Evolutionary conservation across 2,329 filamentous ascomycete genomes (phyloP).

Genomic region (Fusarium avenaceum): DNA sequence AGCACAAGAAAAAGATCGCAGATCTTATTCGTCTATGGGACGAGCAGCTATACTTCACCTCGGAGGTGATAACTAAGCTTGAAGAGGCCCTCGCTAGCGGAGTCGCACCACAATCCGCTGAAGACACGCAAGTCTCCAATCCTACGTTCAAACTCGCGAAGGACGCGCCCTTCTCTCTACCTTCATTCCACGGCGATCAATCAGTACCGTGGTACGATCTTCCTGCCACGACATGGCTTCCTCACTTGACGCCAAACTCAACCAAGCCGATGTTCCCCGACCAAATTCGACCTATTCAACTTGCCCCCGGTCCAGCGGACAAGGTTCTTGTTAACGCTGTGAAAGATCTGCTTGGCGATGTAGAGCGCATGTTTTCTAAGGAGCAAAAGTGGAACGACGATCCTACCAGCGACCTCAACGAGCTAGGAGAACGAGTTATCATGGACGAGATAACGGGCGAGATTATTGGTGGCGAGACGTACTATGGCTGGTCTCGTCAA

Average conservation of each 20-base stretch:
- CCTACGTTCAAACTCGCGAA: constrained; percentile 61
- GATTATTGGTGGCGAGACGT: constrained; percentile 76
- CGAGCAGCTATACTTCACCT: constrained; percentile 72
- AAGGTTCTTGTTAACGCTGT: constrained; percentile 75
- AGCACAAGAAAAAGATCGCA: constrained; percentile 74
- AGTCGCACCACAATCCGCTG: constrained; percentile 42
- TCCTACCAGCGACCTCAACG: constrained; percentile 74
- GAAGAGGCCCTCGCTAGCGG: constrained; percentile 66
- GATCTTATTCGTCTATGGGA: constrained; percentile 78
- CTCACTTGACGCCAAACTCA: constrained; percentile 82
- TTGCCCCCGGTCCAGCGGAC: constrained; percentile 76
- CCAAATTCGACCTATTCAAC: constrained; percentile 78
- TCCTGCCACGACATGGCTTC: constrained; percentile 84
- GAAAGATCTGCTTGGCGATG: constrained; percentile 77
- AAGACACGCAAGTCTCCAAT: constrained; percentile 40
- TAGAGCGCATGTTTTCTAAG: constrained; percentile 75
- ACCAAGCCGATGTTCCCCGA: constrained; percentile 79
- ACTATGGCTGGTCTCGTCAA: constrained; percentile 87
- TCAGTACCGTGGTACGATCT: constrained; percentile 83
- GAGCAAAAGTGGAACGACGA: constrained; percentile 63
- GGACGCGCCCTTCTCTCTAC: constrained; percentile 77
- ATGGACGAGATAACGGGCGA: constrained; percentile 76
- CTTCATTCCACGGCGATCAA: constrained; percentile 81
- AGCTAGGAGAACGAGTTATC: constrained; percentile 77
- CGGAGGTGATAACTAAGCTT: constrained; percentile 69